Percentiles rank a stretch among this genome's conserved stretches.
Evolutionary conservation across 441 rosid genomes (phyloP).

Genomic region (Syzygium syzygioides): DNA sequence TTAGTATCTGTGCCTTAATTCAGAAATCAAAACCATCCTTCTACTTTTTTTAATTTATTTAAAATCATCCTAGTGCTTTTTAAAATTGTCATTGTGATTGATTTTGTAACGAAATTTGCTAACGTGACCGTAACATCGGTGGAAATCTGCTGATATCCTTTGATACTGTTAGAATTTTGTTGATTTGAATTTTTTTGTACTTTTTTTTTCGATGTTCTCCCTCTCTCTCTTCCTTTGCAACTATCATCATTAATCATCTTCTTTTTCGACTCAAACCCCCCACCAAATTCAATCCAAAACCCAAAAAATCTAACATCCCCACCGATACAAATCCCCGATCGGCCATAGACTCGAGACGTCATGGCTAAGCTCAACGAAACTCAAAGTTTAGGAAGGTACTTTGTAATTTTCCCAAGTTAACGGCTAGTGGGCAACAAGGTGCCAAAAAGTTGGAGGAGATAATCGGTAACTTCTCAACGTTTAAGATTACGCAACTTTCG

Average conservation of each 20-base stretch:
- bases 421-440: not conserved
- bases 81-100: not conserved
- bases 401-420: not conserved
- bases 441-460: not conserved
- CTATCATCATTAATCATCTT: not conserved
- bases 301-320: not conserved
- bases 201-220: not conserved
- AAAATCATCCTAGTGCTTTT: not conserved
- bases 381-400: not conserved
- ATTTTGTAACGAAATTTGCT: not conserved
- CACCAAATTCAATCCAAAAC: not conserved
- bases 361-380: not conserved
- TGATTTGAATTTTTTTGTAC: not conserved
- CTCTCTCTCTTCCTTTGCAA: not conserved
- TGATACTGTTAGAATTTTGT: not conserved
- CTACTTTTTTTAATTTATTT: not conserved
- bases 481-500: not conserved
- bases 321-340: not conserved
- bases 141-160: not conserved
- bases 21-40: not conserved
- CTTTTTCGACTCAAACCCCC: no score
- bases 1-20: accelerated
- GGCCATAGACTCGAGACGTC: not conserved
- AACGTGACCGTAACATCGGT: not conserved
- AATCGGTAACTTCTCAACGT: not conserved